Conservation (phyloP, 2,329 filamentous ascomycete genomes). For the Xylaria sp. region DNA sequence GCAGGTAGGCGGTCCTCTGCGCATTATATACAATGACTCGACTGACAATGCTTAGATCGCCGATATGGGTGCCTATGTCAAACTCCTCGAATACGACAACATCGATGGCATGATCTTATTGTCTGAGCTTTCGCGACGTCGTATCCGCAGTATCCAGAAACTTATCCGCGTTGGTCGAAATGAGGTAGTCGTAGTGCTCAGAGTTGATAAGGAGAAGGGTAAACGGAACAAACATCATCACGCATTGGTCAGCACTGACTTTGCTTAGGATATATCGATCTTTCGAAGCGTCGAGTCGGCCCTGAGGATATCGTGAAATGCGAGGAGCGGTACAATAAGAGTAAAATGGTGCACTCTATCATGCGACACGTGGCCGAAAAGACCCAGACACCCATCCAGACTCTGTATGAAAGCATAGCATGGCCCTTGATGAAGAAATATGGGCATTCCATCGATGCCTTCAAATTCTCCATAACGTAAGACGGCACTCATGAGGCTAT, state of each 20-base stretch:
- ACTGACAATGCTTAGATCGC: conserved; percentile 73
- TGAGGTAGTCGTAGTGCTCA: conserved; percentile 96
- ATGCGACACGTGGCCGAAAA: conserved; percentile 99
- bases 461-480: conserved; percentile 98
- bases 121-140: conserved; percentile 94
- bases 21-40: conserved; percentile 8
- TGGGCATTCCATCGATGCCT: conserved; percentile 95
- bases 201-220: conserved; percentile 99
- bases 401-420: conserved; percentile 90
- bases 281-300: conserved; percentile 97
- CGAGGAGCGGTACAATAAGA: conserved; percentile 99
- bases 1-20: conserved; percentile 68
- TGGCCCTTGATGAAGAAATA: conserved; percentile 99
- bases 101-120: conserved; percentile 99
- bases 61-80: conserved; percentile 99
- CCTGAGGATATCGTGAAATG: conserved; percentile 98
- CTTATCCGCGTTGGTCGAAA: conserved; percentile 98
- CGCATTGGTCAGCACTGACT: conserved; percentile 40
- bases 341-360: conserved; percentile 99
- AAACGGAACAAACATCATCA: conserved; percentile 45
- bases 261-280: conserved; percentile 87
- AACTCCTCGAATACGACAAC: conserved; percentile 99
- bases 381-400: conserved; percentile 92
- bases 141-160: conserved; percentile 99
- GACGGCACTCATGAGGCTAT: conserved; percentile 48